These are phyloP conservation scores for Trametopsis cervina DNA, from an alignment of 768 basidiomycete genomes.

Conservation along the genomic window DNA sequence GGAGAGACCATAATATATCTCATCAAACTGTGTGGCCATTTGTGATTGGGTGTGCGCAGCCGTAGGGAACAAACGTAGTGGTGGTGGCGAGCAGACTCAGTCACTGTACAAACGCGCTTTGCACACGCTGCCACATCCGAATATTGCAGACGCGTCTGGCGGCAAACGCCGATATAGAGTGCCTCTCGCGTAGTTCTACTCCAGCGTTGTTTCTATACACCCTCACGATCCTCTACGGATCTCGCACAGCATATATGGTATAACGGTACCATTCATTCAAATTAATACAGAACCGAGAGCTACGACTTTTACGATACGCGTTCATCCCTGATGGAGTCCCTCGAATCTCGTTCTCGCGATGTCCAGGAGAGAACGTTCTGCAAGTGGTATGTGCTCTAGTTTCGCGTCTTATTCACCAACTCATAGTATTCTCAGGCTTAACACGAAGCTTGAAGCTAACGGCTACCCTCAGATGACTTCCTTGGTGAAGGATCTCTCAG, in stretches of 20 bases:
- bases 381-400: constrained; percentile 57
- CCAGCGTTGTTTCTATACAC: not conserved
- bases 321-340: constrained; percentile 39
- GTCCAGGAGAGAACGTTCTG: constrained; percentile 67
- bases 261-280: too few relatives aligned
- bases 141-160: not conserved
- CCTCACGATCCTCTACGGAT: too few relatives aligned
- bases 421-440: constrained; percentile 56
- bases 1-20: constrained; percentile 69
- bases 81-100: constrained; percentile 15
- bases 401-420: not conserved
- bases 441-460: constrained; percentile 85
- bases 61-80: constrained; percentile 13
- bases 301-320: too few relatives aligned
- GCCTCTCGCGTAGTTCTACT: too few relatives aligned
- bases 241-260: too few relatives aligned
- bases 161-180: not conserved
- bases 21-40: constrained; percentile 82
- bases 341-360: constrained; percentile 51
- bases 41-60: constrained; percentile 17
- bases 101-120: constrained; percentile 12
- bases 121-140: not conserved
- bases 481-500: constrained; percentile 84
- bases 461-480: constrained; percentile 86
- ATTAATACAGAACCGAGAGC: too few relatives aligned